Conservation (phyloP, 805 yeast species). For the Starmerella gropengiesseri region DNA sequence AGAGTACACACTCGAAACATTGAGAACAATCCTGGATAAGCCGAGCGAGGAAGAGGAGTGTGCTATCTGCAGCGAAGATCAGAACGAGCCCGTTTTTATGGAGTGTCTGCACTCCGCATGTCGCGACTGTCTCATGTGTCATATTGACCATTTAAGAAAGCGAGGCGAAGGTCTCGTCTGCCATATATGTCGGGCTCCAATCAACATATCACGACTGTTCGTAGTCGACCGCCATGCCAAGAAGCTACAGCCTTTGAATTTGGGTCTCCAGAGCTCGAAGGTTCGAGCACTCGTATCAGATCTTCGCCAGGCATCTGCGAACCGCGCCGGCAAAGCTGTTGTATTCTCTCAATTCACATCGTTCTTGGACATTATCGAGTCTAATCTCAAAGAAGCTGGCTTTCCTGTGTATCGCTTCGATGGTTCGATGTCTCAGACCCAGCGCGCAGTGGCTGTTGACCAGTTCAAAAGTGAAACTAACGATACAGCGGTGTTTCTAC, state of each 20-base stretch:
- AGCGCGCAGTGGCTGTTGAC: slow-evolving; percentile 50
- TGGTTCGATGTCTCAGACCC: slow-evolving; percentile 60
- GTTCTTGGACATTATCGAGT: slow-evolving; percentile 62
- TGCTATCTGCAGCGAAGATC: slow-evolving; percentile 67
- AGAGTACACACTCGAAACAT: slow-evolving; percentile 23
- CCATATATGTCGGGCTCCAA: slow-evolving; percentile 59
- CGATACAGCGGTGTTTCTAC: slow-evolving; percentile 40
- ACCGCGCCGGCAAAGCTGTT: slow-evolving; percentile 58
- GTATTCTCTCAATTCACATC: slow-evolving; percentile 87
- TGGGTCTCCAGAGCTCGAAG: slow-evolving; percentile 26
- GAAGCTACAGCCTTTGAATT: slow-evolving; percentile 27
- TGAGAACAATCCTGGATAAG: slow-evolving; percentile 24
- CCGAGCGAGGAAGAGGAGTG: slow-evolving; percentile 48
- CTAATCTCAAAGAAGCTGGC: slow-evolving; percentile 43
- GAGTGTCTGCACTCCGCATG: slow-evolving; percentile 80
- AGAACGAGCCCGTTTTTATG: slow-evolving; percentile 51
- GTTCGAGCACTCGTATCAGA: slow-evolving; percentile 12
- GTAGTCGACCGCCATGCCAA: slow-evolving; percentile 29
- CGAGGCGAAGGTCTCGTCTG: slow-evolving; percentile 44
- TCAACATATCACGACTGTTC: slow-evolving; percentile 42
- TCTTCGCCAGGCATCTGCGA: slow-evolving; percentile 37
- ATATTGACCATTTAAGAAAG: slow-evolving; percentile 53
- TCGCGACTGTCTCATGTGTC: slow-evolving; percentile 58
- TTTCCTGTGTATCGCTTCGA: slow-evolving; percentile 62
- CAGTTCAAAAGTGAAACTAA: slow-evolving; percentile 37